Percentiles rank a stretch among this genome's conserved stretches.
Conservation (phyloP, 1,284 basidiomycete genomes). For the Ustilago xerochloae region DNA sequence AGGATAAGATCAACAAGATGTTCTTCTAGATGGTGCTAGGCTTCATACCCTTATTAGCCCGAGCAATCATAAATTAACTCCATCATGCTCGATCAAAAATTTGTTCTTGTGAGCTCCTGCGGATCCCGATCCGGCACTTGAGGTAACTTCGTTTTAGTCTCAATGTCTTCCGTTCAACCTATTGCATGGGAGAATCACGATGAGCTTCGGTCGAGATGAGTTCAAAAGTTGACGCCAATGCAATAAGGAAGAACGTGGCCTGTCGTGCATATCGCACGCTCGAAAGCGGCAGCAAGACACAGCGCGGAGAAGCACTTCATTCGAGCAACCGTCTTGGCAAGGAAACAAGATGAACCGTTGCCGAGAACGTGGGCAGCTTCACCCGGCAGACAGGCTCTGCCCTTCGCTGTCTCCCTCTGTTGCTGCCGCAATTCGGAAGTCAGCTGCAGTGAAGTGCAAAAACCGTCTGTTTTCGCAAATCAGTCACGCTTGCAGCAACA, state of each 20-base stretch:
- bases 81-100: neutral
- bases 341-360: neutral
- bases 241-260: neutral
- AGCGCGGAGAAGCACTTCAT: neutral
- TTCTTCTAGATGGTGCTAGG: slow-evolving; percentile 21
- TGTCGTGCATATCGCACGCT: neutral
- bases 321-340: neutral
- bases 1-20: slow-evolving; percentile 54
- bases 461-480: neutral
- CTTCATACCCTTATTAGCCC: neutral
- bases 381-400: too few species aligned
- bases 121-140: neutral
- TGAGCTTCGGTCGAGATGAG: neutral
- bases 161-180: too few species aligned
- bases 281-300: too few species aligned
- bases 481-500: neutral
- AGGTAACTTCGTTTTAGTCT: neutral
- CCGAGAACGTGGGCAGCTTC: neutral
- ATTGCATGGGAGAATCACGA: neutral
- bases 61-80: neutral
- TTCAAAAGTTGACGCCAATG: too few species aligned
- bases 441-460: too few species aligned
- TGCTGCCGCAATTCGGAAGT: too few species aligned
- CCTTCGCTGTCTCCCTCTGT: too few species aligned
- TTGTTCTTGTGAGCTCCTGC: neutral